Evolutionary conservation across 1,284 basidiomycete genomes (phyloP).

Genomic region (Ceratobasidium theobromae): DNA sequence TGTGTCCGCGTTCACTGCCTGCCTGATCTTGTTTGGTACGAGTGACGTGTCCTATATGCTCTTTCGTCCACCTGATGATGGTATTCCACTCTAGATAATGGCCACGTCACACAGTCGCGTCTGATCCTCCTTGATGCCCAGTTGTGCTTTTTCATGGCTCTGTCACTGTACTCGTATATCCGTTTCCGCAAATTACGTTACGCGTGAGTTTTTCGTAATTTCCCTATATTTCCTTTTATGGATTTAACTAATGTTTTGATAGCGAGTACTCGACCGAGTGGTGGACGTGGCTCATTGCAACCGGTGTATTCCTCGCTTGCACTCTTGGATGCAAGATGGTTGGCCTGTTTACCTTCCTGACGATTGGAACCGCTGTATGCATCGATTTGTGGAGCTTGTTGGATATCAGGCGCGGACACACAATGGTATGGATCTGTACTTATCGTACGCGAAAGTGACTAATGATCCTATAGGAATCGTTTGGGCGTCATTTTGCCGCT

Average conservation of each 20-base stretch:
- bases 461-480: constrained; percentile 67
- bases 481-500: constrained; percentile 87
- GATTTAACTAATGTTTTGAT: constrained; percentile 32
- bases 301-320: constrained; percentile 91
- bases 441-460: background rate
- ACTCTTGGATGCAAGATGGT: constrained; percentile 99
- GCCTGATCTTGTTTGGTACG: constrained; percentile 85
- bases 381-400: constrained; percentile 95
- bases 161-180: constrained; percentile 93
- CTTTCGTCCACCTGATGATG: background rate
- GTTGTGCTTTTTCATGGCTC: constrained; percentile 92
- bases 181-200: constrained; percentile 96
- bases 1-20: constrained; percentile 85
- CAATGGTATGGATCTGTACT: constrained; percentile 63
- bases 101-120: constrained; percentile 92
- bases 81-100: constrained; percentile 70
- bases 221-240: constrained; percentile 3
- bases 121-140: constrained; percentile 95
- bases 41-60: constrained; percentile 39
- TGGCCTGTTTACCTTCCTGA: constrained; percentile 87
- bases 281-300: constrained; percentile 94
- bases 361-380: constrained; percentile 87
- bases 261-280: constrained; percentile 86
- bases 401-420: constrained; percentile 80
- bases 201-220: constrained; percentile 52